phyloP scores from a whole-genome alignment of 306 rosid species.

The Cucurbita moschata region DNA sequence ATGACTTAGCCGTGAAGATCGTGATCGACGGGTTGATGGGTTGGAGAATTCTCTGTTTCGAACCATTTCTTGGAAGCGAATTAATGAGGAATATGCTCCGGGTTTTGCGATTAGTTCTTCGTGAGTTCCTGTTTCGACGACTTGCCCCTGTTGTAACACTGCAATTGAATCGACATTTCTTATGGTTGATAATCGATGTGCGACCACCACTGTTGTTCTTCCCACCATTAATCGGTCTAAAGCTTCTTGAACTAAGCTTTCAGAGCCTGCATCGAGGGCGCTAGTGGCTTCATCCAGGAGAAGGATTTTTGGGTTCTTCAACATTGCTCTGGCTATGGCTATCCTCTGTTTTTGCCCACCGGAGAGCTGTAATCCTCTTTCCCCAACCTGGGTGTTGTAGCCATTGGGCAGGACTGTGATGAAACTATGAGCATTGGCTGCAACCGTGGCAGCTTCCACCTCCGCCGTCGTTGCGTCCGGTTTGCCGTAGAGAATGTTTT shows the following conservation, averaged over 20 bases:
- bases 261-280: slow-evolving; percentile 90
- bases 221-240: slow-evolving; percentile 91
- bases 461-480: slow-evolving; percentile 77
- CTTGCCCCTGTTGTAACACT: slow-evolving; percentile 88
- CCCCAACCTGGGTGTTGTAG: slow-evolving; percentile 95
- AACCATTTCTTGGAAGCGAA: slow-evolving; percentile 93
- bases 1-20: slow-evolving; percentile 81
- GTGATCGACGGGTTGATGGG: slow-evolving; percentile 72
- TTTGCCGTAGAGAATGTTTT: slow-evolving; percentile 86
- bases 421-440: slow-evolving; percentile 96
- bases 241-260: slow-evolving; percentile 97
- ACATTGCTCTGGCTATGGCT: slow-evolving; percentile 97
- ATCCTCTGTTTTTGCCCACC: slow-evolving; percentile 98
- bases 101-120: slow-evolving; percentile 72
- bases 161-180: slow-evolving; percentile 83
- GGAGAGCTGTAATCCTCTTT: slow-evolving; percentile 87
- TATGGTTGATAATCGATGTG: slow-evolving; percentile 85
- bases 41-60: slow-evolving; percentile 70
- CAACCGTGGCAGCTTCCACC: slow-evolving; percentile 80
- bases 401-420: slow-evolving; percentile 78
- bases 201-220: slow-evolving; percentile 85
- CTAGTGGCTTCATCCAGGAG: slow-evolving; percentile 97
- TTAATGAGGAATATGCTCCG: slow-evolving; percentile 76
- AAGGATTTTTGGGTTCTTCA: slow-evolving; percentile 85
- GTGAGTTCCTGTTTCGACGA: slow-evolving; percentile 95